Percentiles rank a stretch among this genome's conserved stretches.
Conservation (phyloP, 2,329 filamentous ascomycete species). For the Fusarium sacchari region DNA sequence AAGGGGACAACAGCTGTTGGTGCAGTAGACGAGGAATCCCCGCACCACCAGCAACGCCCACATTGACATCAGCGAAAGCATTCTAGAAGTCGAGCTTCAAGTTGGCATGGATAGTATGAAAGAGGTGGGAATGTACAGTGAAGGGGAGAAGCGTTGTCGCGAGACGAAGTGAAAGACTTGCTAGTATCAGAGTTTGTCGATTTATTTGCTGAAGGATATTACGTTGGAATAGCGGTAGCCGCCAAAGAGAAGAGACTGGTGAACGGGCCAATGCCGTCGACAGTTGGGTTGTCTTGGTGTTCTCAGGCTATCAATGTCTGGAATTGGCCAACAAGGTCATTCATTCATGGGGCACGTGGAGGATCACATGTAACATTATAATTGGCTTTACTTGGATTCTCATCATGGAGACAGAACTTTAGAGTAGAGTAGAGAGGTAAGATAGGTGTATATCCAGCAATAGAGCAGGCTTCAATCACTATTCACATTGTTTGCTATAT, state of each 20-base stretch:
- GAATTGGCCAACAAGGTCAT: conserved; percentile 18
- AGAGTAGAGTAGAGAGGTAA: conserved; percentile 26
- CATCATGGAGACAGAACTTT: conserved; percentile 8
- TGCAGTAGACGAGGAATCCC: conserved; percentile 53
- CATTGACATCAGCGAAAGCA: conserved; percentile 47
- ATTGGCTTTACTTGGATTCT: conserved; percentile 14
- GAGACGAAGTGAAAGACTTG: conserved; percentile 7
- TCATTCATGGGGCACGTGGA: conserved; percentile 5
- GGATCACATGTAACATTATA: conserved; percentile 38
- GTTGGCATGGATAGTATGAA: conserved; percentile 14
- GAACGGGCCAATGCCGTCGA: neutral
- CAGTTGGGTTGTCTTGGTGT: neutral
- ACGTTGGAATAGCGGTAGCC: conserved; percentile 14
- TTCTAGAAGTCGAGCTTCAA: conserved; percentile 43
- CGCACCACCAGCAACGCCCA: conserved; percentile 43
- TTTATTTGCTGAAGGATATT: neutral
- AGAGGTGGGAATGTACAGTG: conserved; percentile 7
- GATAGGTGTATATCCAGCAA: conserved; percentile 32
- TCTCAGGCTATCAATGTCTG: neutral
- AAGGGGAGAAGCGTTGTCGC: conserved; percentile 2
- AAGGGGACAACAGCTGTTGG: conserved; percentile 76
- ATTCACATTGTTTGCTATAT: neutral
- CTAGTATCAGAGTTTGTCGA: neutral
- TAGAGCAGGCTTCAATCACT: conserved; percentile 19
- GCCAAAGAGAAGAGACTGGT: neutral